phyloP scores from a whole-genome alignment of 140 eudicot genomes.

The Stevia rebaudiana region DNA sequence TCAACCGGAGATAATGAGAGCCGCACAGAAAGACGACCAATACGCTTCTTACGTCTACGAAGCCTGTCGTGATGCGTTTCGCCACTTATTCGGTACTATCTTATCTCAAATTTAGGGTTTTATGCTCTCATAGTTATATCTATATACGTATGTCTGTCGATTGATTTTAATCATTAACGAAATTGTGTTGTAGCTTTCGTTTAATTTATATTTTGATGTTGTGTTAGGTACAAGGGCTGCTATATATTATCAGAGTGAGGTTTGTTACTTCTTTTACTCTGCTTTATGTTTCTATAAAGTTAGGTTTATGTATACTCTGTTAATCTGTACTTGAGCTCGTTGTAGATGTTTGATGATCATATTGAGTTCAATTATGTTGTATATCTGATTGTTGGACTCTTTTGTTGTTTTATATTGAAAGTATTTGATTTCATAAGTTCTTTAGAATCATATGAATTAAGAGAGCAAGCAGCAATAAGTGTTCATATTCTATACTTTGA shows the following conservation, averaged over 20 bases:
- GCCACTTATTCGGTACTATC: conserved; percentile 75
- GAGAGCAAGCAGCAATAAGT: not conserved
- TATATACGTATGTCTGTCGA: not conserved
- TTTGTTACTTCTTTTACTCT: conserved; percentile 3
- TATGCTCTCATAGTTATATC: not conserved
- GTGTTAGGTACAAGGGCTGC: conserved; percentile 78
- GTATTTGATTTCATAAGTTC: not conserved
- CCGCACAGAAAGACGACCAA: conserved; percentile 96
- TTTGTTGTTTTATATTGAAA: not conserved
- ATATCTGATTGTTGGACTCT: not conserved
- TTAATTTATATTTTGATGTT: not conserved
- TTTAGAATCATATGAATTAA: conserved; percentile 4
- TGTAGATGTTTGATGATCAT: not conserved
- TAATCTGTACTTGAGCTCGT: not conserved
- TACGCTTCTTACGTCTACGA: conserved; percentile 92
- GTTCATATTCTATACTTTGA: not conserved
- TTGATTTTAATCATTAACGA: not conserved
- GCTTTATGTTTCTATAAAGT: not conserved
- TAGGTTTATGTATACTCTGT: conserved; percentile 13
- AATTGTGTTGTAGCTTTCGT: not conserved
- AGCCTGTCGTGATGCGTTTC: conserved; percentile 98
- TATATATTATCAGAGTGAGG: conserved; percentile 92
- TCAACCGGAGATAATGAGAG: conserved; percentile 97
- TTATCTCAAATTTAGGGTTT: conserved; percentile 15
- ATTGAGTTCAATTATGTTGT: not conserved